These are phyloP conservation scores for Kodamaea laetipori DNA, from an alignment of 805 yeast genomes.

Conservation along the genomic window DNA sequence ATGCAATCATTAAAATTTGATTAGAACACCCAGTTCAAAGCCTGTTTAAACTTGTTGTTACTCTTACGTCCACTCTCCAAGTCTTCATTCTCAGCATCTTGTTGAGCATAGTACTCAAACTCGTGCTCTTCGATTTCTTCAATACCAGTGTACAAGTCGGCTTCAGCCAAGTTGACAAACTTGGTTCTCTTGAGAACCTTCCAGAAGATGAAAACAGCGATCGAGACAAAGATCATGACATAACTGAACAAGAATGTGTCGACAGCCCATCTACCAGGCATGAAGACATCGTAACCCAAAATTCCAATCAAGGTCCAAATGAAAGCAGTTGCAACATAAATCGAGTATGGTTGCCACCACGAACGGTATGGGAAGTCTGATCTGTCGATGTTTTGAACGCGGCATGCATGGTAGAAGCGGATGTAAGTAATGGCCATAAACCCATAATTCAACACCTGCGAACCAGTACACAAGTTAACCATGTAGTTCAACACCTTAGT, in stretches of 20 bases:
- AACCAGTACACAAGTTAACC: slow-evolving; percentile 49
- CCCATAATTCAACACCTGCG: slow-evolving; percentile 50
- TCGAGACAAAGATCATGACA: slow-evolving; percentile 60
- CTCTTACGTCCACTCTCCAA: slow-evolving; percentile 12
- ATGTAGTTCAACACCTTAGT: slow-evolving; percentile 46
- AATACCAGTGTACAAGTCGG: slow-evolving; percentile 48
- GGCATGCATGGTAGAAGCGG: slow-evolving; percentile 43
- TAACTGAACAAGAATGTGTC: slow-evolving; percentile 68
- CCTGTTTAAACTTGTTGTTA: slow-evolving; percentile 13
- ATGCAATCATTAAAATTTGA: neutral
- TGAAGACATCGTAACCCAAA: slow-evolving; percentile 71
- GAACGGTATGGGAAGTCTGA: slow-evolving; percentile 40
- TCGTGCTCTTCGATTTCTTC: slow-evolving; percentile 55
- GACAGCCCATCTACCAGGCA: slow-evolving; percentile 64
- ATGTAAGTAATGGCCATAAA: slow-evolving; percentile 46
- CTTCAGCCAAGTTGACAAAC: slow-evolving; percentile 44
- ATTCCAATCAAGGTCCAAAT: slow-evolving; percentile 50
- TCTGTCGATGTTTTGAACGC: slow-evolving; percentile 44
- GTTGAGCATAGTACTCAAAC: slow-evolving; percentile 38
- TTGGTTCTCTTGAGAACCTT: slow-evolving; percentile 39
- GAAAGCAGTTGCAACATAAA: slow-evolving; percentile 32
- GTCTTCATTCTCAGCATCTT: slow-evolving; percentile 28
- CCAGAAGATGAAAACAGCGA: slow-evolving; percentile 38
- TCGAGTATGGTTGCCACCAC: slow-evolving; percentile 47
- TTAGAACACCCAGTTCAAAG: slow-evolving; percentile 26